These are phyloP conservation scores for Huiozyma naganishii DNA, from an alignment of 805 yeast species.

Conservation along the genomic window DNA sequence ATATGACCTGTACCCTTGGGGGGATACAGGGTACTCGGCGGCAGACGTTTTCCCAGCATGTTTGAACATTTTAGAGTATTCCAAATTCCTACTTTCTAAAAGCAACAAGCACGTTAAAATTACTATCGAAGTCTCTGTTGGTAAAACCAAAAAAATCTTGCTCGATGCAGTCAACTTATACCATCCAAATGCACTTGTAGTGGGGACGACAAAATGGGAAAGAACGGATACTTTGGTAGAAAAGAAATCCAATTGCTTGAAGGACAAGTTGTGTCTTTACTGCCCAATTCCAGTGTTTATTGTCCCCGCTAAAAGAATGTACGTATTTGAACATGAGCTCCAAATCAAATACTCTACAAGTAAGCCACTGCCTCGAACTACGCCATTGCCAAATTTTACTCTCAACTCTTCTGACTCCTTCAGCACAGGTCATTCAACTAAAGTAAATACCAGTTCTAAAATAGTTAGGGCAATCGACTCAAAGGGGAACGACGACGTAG, in stretches of 20 bases:
- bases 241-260: slow-evolving; percentile 11
- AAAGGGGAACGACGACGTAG: slow-evolving; percentile 1
- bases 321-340: slow-evolving; percentile 14
- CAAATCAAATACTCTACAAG: slow-evolving; percentile 2
- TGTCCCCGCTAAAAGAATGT: slow-evolving; percentile 21
- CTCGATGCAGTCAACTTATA: slow-evolving; percentile 24
- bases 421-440: slow-evolving; percentile 1
- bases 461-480: not conserved
- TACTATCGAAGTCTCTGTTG: slow-evolving; percentile 23
- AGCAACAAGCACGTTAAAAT: slow-evolving; percentile 12
- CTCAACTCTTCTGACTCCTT: slow-evolving; percentile 3
- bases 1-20: not conserved
- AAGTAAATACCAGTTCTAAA: not conserved
- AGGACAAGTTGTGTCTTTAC: slow-evolving; percentile 13
- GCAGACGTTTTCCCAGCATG: slow-evolving; percentile 10
- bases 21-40: slow-evolving; percentile 19
- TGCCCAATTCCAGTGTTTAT: slow-evolving; percentile 22
- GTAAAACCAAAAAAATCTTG: slow-evolving; percentile 15
- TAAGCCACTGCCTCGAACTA: not conserved
- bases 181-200: slow-evolving; percentile 20
- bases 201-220: slow-evolving; percentile 18
- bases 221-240: slow-evolving; percentile 15
- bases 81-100: slow-evolving; percentile 14
- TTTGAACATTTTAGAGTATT: slow-evolving; percentile 17
- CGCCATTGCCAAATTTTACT: not conserved